Conservation (phyloP, 352 stramenopile genomes). For the Phytopythium oedochilum region DNA sequence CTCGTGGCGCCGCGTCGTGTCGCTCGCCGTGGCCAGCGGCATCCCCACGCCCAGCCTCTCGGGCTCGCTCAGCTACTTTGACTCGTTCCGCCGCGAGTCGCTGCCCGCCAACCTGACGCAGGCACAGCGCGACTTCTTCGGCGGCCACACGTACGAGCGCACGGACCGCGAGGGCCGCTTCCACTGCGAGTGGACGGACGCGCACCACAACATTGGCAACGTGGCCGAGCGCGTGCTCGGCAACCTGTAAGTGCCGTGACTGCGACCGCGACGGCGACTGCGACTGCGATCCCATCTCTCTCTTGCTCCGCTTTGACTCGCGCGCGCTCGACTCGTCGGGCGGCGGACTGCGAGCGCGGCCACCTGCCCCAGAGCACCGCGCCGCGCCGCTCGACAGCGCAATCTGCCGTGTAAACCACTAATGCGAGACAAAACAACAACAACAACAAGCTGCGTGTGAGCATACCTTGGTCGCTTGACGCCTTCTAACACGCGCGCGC, state of each 20-base stretch:
- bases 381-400: not conserved
- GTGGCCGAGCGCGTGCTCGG: conserved; percentile 91
- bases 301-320: not conserved
- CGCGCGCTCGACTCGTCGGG: no score
- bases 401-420: not conserved
- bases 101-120: conserved; percentile 97
- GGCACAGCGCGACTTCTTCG: conserved; percentile 99
- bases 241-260: conserved; percentile 71
- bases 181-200: conserved; percentile 97
- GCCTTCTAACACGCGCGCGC: not conserved
- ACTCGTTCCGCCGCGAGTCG: conserved; percentile 94
- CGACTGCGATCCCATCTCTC: not conserved
- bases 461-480: no score
- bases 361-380: no score
- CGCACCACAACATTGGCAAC: conserved; percentile 96
- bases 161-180: conserved; percentile 93
- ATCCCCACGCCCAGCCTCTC: conserved; percentile 91
- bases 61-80: conserved; percentile 97
- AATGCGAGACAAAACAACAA: conserved; percentile 6
- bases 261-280: not conserved
- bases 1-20: conserved; percentile 96
- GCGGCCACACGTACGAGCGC: conserved; percentile 97
- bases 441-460: not conserved
- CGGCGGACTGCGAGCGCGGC: no score
- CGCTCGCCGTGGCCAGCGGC: conserved; percentile 92